Evolutionary conservation across 2,329 filamentous ascomycete genomes (phyloP), one percentile per base, ranked within the genome.

Genomic region (Macrophomina tecta): DNA sequence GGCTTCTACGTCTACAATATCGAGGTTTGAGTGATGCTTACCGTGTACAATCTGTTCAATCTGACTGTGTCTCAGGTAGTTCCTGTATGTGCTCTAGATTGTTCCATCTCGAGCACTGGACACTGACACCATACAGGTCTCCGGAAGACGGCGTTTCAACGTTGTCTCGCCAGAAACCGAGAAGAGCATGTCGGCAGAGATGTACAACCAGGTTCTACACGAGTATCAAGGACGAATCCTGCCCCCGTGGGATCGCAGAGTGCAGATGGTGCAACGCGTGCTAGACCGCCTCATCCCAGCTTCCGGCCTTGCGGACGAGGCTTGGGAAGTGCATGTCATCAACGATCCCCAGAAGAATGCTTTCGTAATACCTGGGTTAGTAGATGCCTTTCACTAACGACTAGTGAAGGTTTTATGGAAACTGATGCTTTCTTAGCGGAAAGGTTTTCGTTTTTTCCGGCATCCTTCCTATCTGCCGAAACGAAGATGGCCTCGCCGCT

Each of bases 371-470:
- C 91, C 91, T 0, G 91, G 84, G 82, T 83, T 76, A 38, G 45
- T 28, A 8, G 2, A 11, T 18, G 4, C 8, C 16, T 16, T 36
- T 1, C 16, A n/a, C 14, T n/a, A 4, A 38, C 36, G 36, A 38
- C 11, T 23, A 2, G 36, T 38, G 36, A 38, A 8, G 7, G 4
- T 8, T 38, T 38, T 7, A 2, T 36, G n/a, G 2, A 36, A 18
- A 11, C 38, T 64, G 4, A 49, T 5, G 6, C 32, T 2, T 32
- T 30, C 11, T 55, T 64, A 82, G 88, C 4, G 91, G 91, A 30
- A 93, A 93, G 72, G 91, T 94, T 0, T 94, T 94, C 74, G 91
- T 94, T 1, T 90, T 88, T 74, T 90, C 87, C 69, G 91, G 91
- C 45, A 88, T 94, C 38, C 77, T 94, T 64, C 83, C 85, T n/a